These are phyloP conservation scores for Neurospora terricola DNA, from an alignment of 495 filamentous ascomycete genomes.

Conservation along the genomic window DNA sequence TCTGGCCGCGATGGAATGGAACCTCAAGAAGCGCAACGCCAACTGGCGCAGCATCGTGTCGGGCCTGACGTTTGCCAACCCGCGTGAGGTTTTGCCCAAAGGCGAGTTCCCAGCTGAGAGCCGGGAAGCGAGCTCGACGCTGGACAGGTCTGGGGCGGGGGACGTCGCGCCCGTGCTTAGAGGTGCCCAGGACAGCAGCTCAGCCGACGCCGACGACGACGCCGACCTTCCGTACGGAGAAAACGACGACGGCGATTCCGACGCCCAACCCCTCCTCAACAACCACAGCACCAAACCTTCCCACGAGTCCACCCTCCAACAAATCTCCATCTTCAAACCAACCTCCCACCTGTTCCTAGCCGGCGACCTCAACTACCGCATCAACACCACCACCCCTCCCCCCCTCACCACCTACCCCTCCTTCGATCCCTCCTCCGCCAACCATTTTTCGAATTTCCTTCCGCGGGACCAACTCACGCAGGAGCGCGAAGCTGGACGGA, in stretches of 20 bases:
- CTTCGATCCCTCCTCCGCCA: constrained; percentile 45
- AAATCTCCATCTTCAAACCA: constrained; percentile 56
- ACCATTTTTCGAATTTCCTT: constrained; percentile 46
- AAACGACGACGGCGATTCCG: background rate
- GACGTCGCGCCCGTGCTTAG: background rate
- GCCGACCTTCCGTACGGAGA: constrained; percentile 1
- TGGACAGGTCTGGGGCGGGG: constrained; percentile 15
- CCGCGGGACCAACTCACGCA: constrained; percentile 64
- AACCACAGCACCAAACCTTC: too few species aligned
- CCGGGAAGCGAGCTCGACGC: background rate
- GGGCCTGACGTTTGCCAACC: constrained; percentile 60
- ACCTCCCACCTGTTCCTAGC: constrained; percentile 71
- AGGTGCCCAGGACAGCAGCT: constrained; percentile 6
- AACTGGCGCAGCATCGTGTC: constrained; percentile 81
- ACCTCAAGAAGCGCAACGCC: constrained; percentile 57
- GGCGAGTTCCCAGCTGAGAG: constrained; percentile 8
- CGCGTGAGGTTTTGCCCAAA: constrained; percentile 17
- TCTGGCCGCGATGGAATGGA: constrained; percentile 74
- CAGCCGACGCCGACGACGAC: constrained; percentile 21
- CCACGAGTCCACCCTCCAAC: constrained; percentile 24
- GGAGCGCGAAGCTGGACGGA: constrained; percentile 53
- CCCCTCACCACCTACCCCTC: constrained; percentile 44
- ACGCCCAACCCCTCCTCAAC: background rate
- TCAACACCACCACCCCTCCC: constrained; percentile 48
- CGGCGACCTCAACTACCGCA: constrained; percentile 94